Conservation (phyloP, 2,329 filamentous ascomycete species). For the Microcyclospora tardicrescens region DNA sequence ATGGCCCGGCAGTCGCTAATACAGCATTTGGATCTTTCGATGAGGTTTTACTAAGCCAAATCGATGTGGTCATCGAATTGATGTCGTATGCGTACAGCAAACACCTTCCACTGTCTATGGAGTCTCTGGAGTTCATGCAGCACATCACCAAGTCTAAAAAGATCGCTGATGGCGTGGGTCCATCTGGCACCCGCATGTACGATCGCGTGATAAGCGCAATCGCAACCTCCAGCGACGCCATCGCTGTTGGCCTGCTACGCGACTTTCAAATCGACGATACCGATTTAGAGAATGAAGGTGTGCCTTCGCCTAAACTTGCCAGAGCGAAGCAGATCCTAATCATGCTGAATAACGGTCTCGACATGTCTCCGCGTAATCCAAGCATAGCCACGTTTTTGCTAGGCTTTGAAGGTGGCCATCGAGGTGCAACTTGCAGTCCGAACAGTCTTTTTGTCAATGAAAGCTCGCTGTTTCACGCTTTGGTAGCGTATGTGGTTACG, state of each 20-base stretch:
- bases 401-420: conserved; percentile 46
- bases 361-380: conserved; percentile 60
- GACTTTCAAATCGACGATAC: conserved; percentile 72
- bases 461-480: conserved; percentile 69
- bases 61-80: conserved; percentile 67
- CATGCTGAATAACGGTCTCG: conserved; percentile 70
- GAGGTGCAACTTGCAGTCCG: conserved; percentile 42
- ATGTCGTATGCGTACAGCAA: conserved; percentile 78
- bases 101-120: conserved; percentile 66
- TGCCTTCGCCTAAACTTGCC: conserved; percentile 62
- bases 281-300: conserved; percentile 58
- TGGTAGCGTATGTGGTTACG: conserved; percentile 42
- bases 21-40: conserved; percentile 79
- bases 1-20: conserved; percentile 53
- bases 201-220: conserved; percentile 19
- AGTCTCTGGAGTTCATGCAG: conserved; percentile 69
- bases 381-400: conserved; percentile 84
- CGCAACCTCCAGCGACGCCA: conserved; percentile 38
- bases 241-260: conserved; percentile 71
- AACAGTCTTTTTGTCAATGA: conserved; percentile 58
- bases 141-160: conserved; percentile 75
- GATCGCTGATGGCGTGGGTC: conserved; percentile 54
- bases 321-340: conserved; percentile 68
- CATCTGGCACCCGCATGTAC: conserved; percentile 32
- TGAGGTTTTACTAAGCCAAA: conserved; percentile 72